Base-by-base conservation (phyloP, 495 filamentous ascomycete species). In the Penicillium angulare region DNA sequence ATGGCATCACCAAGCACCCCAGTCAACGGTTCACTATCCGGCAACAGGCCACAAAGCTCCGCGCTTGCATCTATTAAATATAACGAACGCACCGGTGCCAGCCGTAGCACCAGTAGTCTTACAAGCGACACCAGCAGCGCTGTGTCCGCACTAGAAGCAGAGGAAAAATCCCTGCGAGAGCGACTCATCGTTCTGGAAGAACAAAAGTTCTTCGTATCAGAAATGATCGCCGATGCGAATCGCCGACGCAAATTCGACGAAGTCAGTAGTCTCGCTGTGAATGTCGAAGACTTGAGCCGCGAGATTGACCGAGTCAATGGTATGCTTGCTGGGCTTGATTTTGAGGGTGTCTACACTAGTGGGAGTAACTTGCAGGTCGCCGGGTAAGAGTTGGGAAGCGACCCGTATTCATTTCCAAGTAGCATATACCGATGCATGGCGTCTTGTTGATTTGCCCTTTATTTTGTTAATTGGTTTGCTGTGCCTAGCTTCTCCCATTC, bases 111-210 rank as follows among this genome's bases (percentile, higher is more conserved):
- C 47, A 63, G 57, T 74, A 64, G 77, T 74, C n/a, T 89, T 73
- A 47, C 73, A 75, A 68, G 80, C 61, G 78, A 87, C 15, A 81
- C 81, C 43, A 86, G 79, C 39, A 80, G 75, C 24, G 83, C 79
- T 7, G 74, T 92, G 0, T 88, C 86, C 1, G 83, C 82, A 4
- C 69, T 96, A 15, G 89, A 96, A 64, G 82, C 79, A 7, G 89
- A 95, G 60, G 95, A 98, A 63, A 95, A 92, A 57, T 84, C 90
- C 23, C 68, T 95, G 1, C 79, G 87, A 10, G 92, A 97, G 59
- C 74, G 83, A 33, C 68, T 97, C 15, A 90, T 96, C 34, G 88
- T 98, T 18, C 76, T 98, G 0, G 93, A 97, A 70, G 93, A 98
- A 64, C 93, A 98, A 68, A 83, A 83, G 62, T 97, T 96, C 62